Conservation (phyloP, 1,139 yeast genomes). For the Geotrichum bryndzae region DNA sequence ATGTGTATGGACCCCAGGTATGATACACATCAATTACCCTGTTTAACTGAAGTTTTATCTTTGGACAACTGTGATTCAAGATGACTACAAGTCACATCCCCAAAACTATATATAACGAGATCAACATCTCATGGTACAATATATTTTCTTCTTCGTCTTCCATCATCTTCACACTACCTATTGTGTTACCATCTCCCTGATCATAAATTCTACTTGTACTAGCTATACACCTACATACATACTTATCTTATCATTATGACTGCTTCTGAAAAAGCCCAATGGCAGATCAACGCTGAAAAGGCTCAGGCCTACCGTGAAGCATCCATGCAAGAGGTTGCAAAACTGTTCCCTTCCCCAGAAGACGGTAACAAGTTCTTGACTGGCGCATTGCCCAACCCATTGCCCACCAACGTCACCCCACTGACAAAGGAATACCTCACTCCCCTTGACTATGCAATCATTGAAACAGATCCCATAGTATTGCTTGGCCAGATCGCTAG, state of each 20-base stretch:
- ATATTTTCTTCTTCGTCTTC: too few species aligned
- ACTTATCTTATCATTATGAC: neutral
- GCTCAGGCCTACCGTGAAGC: conserved; percentile 25
- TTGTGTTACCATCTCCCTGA: too few species aligned
- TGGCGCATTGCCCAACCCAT: conserved; percentile 24
- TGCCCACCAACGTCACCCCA: conserved; percentile 29
- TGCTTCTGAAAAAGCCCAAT: conserved; percentile 6
- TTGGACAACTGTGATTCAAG: too few species aligned
- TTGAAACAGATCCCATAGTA: conserved; percentile 29
- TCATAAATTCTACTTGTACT: too few species aligned
- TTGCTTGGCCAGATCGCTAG: conserved; percentile 39
- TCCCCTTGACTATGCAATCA: conserved; percentile 26
- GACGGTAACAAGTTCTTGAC: conserved; percentile 24
- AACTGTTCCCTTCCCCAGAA: conserved; percentile 26
- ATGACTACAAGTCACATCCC: too few species aligned
- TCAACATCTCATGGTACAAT: too few species aligned
- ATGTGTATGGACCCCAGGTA: too few species aligned
- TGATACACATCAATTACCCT: too few species aligned
- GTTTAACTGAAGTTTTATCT: too few species aligned
- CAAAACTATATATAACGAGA: too few species aligned
- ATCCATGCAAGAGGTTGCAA: conserved; percentile 27
- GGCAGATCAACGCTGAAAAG: conserved; percentile 12
- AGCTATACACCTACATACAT: neutral
- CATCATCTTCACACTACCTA: too few species aligned
- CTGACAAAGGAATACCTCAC: conserved; percentile 25